A percentile compares a stretch with the other conserved stretches of the same genome.
Conservation (phyloP, 352 stramenopile genomes). For the Phytophthora boehmeriae region DNA sequence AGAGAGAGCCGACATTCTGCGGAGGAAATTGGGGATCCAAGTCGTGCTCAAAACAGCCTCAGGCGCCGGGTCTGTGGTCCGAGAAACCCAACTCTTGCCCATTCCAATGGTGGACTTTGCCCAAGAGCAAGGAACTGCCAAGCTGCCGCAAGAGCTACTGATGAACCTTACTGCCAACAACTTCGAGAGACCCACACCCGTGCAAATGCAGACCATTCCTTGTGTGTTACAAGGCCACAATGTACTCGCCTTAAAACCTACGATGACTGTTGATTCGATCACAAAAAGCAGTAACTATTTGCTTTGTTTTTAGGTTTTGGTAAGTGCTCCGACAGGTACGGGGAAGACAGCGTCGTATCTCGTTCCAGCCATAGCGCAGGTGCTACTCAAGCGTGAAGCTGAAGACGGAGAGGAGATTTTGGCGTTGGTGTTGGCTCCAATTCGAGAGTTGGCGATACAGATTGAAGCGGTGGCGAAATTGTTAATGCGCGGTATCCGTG, state of each 20-base stretch:
- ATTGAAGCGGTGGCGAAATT: constrained; percentile 67
- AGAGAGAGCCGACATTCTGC: constrained; percentile 19
- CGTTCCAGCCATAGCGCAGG: constrained; percentile 54
- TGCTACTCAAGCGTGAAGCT: constrained; percentile 30
- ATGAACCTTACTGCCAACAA: constrained; percentile 44
- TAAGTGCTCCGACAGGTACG: constrained; percentile 67
- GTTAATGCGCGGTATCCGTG: constrained; percentile 55
- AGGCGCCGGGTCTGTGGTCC: background rate
- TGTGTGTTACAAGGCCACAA: constrained; percentile 45
- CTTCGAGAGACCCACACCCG: constrained; percentile 55
- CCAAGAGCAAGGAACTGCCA: constrained; percentile 28
- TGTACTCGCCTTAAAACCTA: constrained; percentile 30
- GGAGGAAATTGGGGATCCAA: constrained; percentile 43
- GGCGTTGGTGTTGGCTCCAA: constrained; percentile 60
- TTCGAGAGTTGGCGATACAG: constrained; percentile 78
- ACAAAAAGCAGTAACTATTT: background rate
- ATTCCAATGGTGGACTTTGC: constrained; percentile 29
- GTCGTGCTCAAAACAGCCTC: constrained; percentile 1
- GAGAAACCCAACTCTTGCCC: background rate
- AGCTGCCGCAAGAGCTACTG: constrained; percentile 38
- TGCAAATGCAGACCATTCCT: constrained; percentile 82
- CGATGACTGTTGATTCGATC: background rate
- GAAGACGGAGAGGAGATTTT: constrained; percentile 24
- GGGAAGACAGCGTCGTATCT: constrained; percentile 78
- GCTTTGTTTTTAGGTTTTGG: constrained; percentile 42